Evolutionary conservation across 371 early-diverging fungal genomes (phyloP).

Genomic region (Mucor circinelloides): DNA sequence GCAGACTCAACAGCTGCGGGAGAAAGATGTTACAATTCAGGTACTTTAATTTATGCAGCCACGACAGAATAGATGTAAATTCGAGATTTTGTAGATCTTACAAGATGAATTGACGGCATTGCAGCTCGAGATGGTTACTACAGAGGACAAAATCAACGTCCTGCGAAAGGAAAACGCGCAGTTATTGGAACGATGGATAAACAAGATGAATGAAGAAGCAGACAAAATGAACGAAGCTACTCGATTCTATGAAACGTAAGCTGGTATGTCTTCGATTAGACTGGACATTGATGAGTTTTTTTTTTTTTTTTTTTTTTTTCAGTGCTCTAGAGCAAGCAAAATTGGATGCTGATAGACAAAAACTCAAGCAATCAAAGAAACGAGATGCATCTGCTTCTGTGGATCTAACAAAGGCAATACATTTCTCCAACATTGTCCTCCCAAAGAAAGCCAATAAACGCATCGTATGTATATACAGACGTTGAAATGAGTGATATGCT

Average conservation of each 20-base stretch:
- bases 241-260: conserved; percentile 77
- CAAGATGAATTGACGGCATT: conserved; percentile 92
- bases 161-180: conserved; percentile 84
- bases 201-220: conserved; percentile 91
- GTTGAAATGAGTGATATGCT: neutral
- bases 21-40: conserved; percentile 89
- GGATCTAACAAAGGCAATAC: neutral
- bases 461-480: conserved; percentile 12
- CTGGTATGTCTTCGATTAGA: neutral
- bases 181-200: conserved; percentile 88
- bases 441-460: conserved; percentile 17
- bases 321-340: conserved; percentile 38
- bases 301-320: neutral
- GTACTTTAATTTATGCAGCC: conserved; percentile 29
- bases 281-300: neutral
- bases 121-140: conserved; percentile 87
- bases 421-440: conserved; percentile 14
- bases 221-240: conserved; percentile 94
- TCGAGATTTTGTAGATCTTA: conserved; percentile 38
- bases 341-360: conserved; percentile 16
- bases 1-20: conserved; percentile 63
- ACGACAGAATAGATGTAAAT: neutral
- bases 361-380: conserved; percentile 22
- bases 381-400: conserved; percentile 12
- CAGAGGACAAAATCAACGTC: conserved; percentile 76